Evolutionary conservation across 2,329 filamentous ascomycete species (phyloP), one percentile per base, ranked within the genome.

Genomic region (Fusarium algeriense): DNA sequence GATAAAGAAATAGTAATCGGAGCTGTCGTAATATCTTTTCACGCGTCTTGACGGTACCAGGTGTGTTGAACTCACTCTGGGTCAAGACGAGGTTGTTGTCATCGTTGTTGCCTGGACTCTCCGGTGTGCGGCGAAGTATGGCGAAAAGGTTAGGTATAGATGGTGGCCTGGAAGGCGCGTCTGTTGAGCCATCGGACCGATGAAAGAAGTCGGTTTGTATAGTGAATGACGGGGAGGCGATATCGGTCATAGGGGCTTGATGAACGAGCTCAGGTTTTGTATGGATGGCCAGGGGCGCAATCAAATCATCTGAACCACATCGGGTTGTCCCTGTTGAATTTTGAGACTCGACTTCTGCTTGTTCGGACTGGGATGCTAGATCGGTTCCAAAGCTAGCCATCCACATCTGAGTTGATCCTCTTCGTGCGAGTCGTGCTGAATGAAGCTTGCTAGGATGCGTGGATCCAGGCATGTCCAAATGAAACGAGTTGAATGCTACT

Each of bases 1-100:
- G 93, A 78, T 95, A 95, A 50, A 94, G 89, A 80, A 95, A 93
- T 20, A 94, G 84, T 34, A 92, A 86, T 35, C 91, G 88, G 4
- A 94, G 85, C 75, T 94, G 92, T 13, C 90, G 87, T 46, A 88
- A 86, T 64, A 93, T 90, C 63, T 86, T 87, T 19, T 85, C 82
- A 15, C 89, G 85, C 12, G 86, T 78, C 48, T 79, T 76, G 23
- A 77, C 67, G 46, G 83, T 78, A 7, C 76, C 78, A 0, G 76
- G 73, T 5, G 74, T 60, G 54, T 77, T 75, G 14, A 77, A 68
- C 59, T 54, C 59, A 19, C 60, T 56, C 32, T 64, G 63, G 10
- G 67, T 54, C 12, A 76, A 59, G 8, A 71, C 45, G 2, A 62
- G 46, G 11, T 70, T 46, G 1, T 67, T 73, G 23, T 23, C 23